phyloP scores from a whole-genome alignment of 1,284 basidiomycete genomes.

The Trichosporon faecale region DNA sequence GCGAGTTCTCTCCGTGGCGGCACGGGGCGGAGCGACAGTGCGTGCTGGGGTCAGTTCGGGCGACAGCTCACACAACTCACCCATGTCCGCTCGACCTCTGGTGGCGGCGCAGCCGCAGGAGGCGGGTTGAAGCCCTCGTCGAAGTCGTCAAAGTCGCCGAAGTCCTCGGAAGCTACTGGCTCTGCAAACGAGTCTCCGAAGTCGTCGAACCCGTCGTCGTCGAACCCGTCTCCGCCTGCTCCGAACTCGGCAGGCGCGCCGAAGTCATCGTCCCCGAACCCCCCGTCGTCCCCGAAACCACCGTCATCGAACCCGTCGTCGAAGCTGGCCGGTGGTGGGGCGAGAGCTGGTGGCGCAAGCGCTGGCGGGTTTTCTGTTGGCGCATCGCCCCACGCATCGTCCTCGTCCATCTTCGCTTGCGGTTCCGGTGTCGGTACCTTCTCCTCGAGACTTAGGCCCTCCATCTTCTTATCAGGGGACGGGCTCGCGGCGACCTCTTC shows the following conservation, averaged over 20 bases:
- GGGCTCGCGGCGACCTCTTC: background rate
- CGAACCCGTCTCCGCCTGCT: slow-evolving; percentile 10
- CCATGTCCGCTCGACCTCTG: slow-evolving; percentile 43
- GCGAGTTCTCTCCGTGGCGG: slow-evolving; percentile 61
- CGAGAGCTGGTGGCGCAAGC: background rate
- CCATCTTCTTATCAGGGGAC: background rate
- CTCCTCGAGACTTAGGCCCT: background rate
- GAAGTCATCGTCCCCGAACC: slow-evolving; percentile 61
- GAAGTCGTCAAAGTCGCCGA: slow-evolving; percentile 58
- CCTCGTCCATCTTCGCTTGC: slow-evolving; percentile 25
- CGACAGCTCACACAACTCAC: background rate
- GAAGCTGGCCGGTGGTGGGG: slow-evolving; percentile 58
- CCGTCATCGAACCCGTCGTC: slow-evolving; percentile 61
- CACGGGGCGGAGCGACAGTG: slow-evolving; percentile 64
- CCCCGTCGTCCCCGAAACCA: slow-evolving; percentile 54
- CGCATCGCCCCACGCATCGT: slow-evolving; percentile 37
- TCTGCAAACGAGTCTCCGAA: slow-evolving; percentile 56
- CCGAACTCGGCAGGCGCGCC: slow-evolving; percentile 27
- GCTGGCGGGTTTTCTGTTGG: slow-evolving; percentile 16
- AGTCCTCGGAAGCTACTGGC: background rate
- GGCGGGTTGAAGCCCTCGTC: slow-evolving; percentile 39
- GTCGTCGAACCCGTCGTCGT: slow-evolving; percentile 55
- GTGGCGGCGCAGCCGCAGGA: slow-evolving; percentile 45
- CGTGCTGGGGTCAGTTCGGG: slow-evolving; percentile 56
- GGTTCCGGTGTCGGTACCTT: background rate